Conservation (phyloP, 768 basidiomycete genomes). For the Lactarius hatsudake region DNA sequence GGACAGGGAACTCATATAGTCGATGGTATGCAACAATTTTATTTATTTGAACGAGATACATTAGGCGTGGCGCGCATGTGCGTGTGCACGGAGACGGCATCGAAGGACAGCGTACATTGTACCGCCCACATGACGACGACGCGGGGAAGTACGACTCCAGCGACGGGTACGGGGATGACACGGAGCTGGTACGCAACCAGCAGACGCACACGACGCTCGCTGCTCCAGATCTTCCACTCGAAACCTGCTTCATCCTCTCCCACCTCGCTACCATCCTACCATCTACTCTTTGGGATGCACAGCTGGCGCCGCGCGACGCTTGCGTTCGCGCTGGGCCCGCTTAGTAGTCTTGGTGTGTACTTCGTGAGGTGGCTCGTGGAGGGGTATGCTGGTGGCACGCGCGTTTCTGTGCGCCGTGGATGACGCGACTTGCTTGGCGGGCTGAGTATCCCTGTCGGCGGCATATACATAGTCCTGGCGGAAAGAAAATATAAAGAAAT, state of each 20-base stretch:
- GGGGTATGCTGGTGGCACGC: slow-evolving; percentile 50
- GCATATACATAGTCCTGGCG: too few species aligned
- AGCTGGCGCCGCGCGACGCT: slow-evolving; percentile 33
- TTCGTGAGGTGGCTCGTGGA: slow-evolving; percentile 79
- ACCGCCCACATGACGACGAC: slow-evolving; percentile 6
- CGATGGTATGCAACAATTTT: too few species aligned
- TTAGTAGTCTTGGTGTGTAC: slow-evolving; percentile 64
- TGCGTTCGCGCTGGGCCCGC: slow-evolving; percentile 68
- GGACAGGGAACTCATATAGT: too few species aligned
- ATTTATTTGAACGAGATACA: too few species aligned
- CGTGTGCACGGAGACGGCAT: slow-evolving; percentile 68
- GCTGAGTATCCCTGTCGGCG: slow-evolving; percentile 41
- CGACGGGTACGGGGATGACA: slow-evolving; percentile 43
- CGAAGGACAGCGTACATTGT: slow-evolving; percentile 47
- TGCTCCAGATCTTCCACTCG: slow-evolving; percentile 60
- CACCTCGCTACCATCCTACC: slow-evolving; percentile 31
- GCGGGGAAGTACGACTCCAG: neutral
- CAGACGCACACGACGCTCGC: slow-evolving; percentile 46
- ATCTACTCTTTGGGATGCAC: neutral
- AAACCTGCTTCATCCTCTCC: slow-evolving; percentile 57
- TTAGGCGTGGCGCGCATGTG: slow-evolving; percentile 37
- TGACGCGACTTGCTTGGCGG: slow-evolving; percentile 49
- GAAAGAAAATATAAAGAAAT: too few species aligned
- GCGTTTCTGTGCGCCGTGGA: slow-evolving; percentile 42
- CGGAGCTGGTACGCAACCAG: slow-evolving; percentile 38